Evolutionary conservation across 2,329 filamentous ascomycete genomes (phyloP).

Genomic region (Talaromyces marneffei): DNA sequence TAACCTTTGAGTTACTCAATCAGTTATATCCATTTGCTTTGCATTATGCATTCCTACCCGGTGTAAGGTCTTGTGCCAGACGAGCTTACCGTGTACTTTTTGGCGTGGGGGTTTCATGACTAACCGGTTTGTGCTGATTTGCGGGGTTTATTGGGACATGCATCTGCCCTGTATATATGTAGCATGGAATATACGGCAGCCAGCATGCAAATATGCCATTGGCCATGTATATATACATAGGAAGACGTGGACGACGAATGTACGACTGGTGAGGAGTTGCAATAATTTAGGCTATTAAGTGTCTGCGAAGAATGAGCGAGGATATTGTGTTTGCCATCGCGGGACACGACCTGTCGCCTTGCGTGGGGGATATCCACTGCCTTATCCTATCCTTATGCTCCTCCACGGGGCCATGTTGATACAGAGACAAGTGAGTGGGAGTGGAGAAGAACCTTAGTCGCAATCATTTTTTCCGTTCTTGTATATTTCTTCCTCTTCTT

Average conservation of each 20-base stretch:
- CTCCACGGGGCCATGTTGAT: neutral
- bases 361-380: neutral
- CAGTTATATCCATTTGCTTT: neutral
- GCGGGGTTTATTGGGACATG: neutral
- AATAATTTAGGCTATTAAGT: neutral
- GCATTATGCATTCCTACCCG: neutral
- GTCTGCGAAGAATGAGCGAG: too few relatives aligned
- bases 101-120: constrained; percentile 2
- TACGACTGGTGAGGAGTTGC: neutral
- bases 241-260: neutral
- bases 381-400: neutral
- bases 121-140: neutral
- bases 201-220: neutral
- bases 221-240: neutral
- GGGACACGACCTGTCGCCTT: too few relatives aligned
- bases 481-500: neutral
- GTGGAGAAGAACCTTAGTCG: neutral
- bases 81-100: neutral
- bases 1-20: neutral
- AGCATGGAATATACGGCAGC: neutral
- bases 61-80: neutral
- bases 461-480: neutral
- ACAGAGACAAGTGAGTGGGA: neutral
- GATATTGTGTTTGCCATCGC: neutral
- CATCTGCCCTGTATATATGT: neutral